These are phyloP conservation scores for Quercus agrifolia DNA, from an alignment of 306 rosid genomes.

Conservation along the genomic window DNA sequence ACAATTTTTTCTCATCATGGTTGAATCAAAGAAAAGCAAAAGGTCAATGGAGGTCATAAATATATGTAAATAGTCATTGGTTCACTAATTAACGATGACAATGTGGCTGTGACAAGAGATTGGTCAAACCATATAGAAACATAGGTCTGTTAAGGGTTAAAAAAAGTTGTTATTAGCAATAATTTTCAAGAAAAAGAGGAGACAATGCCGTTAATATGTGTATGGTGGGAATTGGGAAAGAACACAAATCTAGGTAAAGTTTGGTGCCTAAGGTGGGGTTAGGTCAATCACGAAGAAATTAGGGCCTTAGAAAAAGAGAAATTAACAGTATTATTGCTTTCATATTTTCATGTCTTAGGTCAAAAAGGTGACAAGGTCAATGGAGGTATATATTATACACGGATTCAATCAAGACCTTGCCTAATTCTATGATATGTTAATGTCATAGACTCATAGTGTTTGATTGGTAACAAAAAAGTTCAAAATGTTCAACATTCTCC, in stretches of 20 bases:
- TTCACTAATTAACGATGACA: neutral
- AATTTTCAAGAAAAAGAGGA: neutral
- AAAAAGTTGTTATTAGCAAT: neutral
- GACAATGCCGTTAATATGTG: conserved; percentile 28
- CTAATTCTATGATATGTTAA: too few species aligned
- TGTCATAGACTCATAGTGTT: too few species aligned
- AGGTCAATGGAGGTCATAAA: conserved; percentile 1
- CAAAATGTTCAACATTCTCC: too few species aligned
- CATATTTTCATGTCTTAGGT: conserved; percentile 8
- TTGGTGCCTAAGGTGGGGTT: conserved; percentile 30
- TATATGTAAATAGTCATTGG: neutral
- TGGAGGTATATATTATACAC: conserved; percentile 5
- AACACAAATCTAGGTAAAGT: conserved; percentile 34
- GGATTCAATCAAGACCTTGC: neutral
- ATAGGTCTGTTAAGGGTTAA: neutral
- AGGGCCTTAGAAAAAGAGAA: conserved; percentile 32
- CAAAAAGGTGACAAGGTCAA: conserved; percentile 33
- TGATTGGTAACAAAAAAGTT: too few species aligned
- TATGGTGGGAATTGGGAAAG: conserved; percentile 38
- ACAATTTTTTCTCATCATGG: neutral
- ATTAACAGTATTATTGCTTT: neutral
- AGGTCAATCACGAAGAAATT: conserved; percentile 44
- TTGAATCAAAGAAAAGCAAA: neutral
- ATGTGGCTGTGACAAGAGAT: neutral
- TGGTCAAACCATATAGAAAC: conserved; percentile 7